phyloP scores from a whole-genome alignment of 371 early-diverging fungal genomes.

The Nosema muscidifuracis region DNA sequence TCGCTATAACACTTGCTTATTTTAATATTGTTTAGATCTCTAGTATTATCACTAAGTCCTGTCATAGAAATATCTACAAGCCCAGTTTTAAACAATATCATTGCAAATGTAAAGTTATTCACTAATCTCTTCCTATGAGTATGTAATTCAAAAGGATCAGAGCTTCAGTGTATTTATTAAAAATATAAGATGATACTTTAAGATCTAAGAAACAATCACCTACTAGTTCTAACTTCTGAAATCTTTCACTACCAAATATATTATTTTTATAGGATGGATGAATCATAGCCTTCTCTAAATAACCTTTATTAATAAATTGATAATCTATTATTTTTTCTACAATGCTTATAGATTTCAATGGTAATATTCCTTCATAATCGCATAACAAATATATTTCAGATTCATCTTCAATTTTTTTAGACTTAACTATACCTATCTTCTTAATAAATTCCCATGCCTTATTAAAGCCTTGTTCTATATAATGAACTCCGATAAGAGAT shows the following conservation, averaged over 20 bases:
- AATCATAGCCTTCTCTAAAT: conserved; percentile 54
- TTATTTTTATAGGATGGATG: conserved; percentile 46
- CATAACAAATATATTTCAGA: background rate
- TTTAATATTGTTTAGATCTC: background rate
- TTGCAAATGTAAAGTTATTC: conserved; percentile 42
- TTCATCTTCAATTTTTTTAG: background rate
- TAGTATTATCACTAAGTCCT: background rate
- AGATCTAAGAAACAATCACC: conserved; percentile 55
- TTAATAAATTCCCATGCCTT: conserved; percentile 27
- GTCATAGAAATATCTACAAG: conserved; percentile 23
- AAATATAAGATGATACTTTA: conserved; percentile 36
- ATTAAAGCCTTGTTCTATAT: conserved; percentile 27
- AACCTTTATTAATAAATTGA: conserved; percentile 41
- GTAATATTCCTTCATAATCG: conserved; percentile 19
- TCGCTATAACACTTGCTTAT: conserved; percentile 45
- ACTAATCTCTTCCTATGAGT: conserved; percentile 38
- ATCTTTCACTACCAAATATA: conserved; percentile 33
- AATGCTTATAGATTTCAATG: background rate
- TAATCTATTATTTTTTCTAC: conserved; percentile 45
- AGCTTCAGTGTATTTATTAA: background rate
- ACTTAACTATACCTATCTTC: conserved; percentile 17
- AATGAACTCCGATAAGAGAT: conserved; percentile 46
- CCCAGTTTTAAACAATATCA: conserved; percentile 18
- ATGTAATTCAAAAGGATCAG: conserved; percentile 37
- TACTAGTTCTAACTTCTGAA: conserved; percentile 46